Evolutionary conservation across 169 alveolate genomes (phyloP).

Genomic region (Toxoplasma gondii): DNA sequence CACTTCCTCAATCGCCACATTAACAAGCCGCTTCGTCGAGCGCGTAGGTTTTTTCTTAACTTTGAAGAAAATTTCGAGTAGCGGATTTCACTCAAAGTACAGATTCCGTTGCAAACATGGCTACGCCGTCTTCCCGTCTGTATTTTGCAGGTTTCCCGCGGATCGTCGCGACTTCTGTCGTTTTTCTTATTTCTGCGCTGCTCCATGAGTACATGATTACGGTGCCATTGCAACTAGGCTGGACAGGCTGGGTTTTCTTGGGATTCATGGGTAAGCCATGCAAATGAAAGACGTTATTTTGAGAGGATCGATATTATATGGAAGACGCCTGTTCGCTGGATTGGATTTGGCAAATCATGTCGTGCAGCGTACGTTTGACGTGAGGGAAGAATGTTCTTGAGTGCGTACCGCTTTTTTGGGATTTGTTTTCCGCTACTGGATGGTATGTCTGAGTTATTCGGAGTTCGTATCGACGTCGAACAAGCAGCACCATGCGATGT

Average conservation of each 20-base stretch:
- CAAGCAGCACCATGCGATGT: too few relatives aligned
- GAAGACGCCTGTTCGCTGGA: background rate
- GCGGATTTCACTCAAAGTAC: background rate
- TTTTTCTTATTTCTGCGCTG: conserved; percentile 88
- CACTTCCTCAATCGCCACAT: conserved; percentile 92
- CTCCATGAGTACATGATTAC: conserved; percentile 89
- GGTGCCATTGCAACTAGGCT: conserved; percentile 90
- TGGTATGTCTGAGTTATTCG: background rate
- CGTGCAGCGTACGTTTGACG: too few relatives aligned
- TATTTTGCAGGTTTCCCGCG: conserved; percentile 50
- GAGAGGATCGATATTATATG: background rate
- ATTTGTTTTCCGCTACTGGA: too few relatives aligned
- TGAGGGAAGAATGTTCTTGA: too few relatives aligned
- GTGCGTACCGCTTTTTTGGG: too few relatives aligned
- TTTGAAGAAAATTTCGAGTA: background rate
- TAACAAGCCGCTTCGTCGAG: conserved; percentile 89
- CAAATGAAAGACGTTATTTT: background rate
- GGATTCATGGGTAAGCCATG: conserved; percentile 68
- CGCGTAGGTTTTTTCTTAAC: conserved; percentile 76
- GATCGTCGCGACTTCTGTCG: conserved; percentile 58
- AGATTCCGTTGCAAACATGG: background rate
- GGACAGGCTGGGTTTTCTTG: conserved; percentile 89
- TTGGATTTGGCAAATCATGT: background rate
- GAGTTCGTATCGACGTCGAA: too few relatives aligned
- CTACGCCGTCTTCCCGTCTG: background rate